Base-by-base conservation (phyloP, 2,329 filamentous ascomycete genomes). In the Fusarium fujikuroi region DNA sequence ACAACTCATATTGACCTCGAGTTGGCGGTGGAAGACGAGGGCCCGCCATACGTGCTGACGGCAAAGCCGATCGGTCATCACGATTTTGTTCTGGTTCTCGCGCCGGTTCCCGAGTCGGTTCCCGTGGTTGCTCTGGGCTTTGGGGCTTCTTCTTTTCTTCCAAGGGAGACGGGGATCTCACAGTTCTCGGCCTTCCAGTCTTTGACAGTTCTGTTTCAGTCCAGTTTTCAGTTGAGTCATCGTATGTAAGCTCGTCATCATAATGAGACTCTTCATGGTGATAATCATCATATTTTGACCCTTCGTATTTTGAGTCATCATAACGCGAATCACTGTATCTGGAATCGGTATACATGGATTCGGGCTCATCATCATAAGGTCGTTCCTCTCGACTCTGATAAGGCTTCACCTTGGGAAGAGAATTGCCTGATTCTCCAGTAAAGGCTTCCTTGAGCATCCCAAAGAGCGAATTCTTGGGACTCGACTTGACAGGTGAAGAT, bases 371-470 rank as follows among this genome's bases (percentile, higher is more conserved):
- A 15, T 77, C 76, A 37, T 79, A 80, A 10, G 74, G 76, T 8
- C 82, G 80, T 58, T 86, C 83, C 65, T 87, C 84, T 36, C 82
- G 85, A 58, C 85, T 87, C 42, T 86, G 84, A 66, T 89, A 89
- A 32, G 84, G 82, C 66, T 83, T 83, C 3, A 85, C 84, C 19
- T 83, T 83, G 9, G 85, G 81, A 25, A 82, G 81, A 65, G 86
- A 83, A 15, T 83, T 83, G 7, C 80, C 84, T 4, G 90, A 91
- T 77, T 92, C 89, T 36, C 90, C 90, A 43, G 86, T 86, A 75
- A 92, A 92, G 7, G 89, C 90, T 68, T 90, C 89, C 60, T 87
- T 88, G 14, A 92, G 80, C 50, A 86, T 85, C 44, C 90, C 90
- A 28, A 90, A 85, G 60, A 92, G 84, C 1, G 87, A 87, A 40